Conservation (phyloP, 192 early-diverging fungal species). For the Backusella tarrabulga region DNA sequence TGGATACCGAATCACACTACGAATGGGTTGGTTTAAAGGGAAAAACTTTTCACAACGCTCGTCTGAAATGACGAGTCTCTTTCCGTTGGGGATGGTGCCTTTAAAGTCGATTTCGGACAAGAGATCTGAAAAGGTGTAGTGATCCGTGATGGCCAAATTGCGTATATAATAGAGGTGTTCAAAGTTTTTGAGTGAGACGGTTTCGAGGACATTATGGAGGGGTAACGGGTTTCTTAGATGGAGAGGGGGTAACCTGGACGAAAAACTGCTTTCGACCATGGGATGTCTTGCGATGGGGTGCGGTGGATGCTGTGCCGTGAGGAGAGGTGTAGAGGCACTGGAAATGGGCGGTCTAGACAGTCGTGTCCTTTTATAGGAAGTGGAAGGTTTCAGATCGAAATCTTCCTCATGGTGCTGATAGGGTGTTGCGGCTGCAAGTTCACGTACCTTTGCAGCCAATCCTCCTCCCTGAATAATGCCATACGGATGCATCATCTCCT, state of each 20-base stretch:
- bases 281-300: not conserved
- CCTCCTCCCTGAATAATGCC: not conserved
- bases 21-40: slow-evolving; percentile 33
- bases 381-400: slow-evolving; percentile 21
- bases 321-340: slow-evolving; percentile 15
- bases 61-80: slow-evolving; percentile 34
- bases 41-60: slow-evolving; percentile 25
- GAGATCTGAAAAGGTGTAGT: slow-evolving; percentile 33
- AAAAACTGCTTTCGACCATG: slow-evolving; percentile 4
- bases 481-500: not conserved
- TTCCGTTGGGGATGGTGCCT: slow-evolving; percentile 29
- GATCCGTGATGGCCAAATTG: slow-evolving; percentile 36
- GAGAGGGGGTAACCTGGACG: slow-evolving; percentile 12
- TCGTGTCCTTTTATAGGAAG: slow-evolving; percentile 26
- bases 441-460: slow-evolving; percentile 19
- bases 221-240: slow-evolving; percentile 5
- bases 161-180: slow-evolving; percentile 29
- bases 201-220: slow-evolving; percentile 20
- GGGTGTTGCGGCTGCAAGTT: slow-evolving; percentile 1
- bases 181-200: slow-evolving; percentile 25
- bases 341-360: not conserved
- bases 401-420: slow-evolving; percentile 10
- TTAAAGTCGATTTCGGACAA: slow-evolving; percentile 30
- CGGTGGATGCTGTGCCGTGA: not conserved
- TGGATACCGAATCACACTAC: slow-evolving; percentile 25